Percentiles rank a stretch among this genome's conserved stretches.
Evolutionary conservation across 2,329 filamentous ascomycete species (phyloP).

Genomic region (Verruconis gallopava): DNA sequence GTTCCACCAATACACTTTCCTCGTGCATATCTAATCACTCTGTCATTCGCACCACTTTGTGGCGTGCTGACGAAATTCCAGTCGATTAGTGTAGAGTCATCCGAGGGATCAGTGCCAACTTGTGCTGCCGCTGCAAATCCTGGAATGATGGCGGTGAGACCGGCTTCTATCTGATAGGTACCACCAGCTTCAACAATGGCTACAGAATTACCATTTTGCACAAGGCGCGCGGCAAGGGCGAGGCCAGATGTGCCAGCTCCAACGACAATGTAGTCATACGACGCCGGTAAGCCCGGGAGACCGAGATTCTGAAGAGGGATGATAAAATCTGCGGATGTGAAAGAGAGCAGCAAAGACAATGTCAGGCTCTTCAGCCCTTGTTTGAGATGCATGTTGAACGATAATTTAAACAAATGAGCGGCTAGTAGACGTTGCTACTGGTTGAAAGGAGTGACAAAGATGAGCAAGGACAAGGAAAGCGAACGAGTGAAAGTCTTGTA

Average conservation of each 20-base stretch:
- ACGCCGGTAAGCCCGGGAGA: conserved; percentile 1
- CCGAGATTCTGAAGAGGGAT: background rate
- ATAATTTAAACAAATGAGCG: background rate
- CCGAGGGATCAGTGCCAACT: background rate
- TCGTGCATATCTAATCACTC: conserved; percentile 17
- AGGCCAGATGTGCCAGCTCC: conserved; percentile 10
- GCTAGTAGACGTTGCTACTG: background rate
- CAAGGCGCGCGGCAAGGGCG: conserved; percentile 6
- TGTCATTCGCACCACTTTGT: conserved; percentile 12
- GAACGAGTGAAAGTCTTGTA: too few relatives aligned
- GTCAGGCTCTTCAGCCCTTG: background rate
- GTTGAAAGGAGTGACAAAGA: background rate
- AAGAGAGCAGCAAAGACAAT: background rate
- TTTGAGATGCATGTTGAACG: background rate
- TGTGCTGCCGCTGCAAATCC: conserved; percentile 1
- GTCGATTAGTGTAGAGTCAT: conserved; percentile 13
- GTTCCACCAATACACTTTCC: conserved; percentile 18
- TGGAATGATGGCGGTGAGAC: conserved; percentile 1
- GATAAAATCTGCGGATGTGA: background rate
- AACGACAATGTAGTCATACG: conserved; percentile 11
- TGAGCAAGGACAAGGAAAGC: too few relatives aligned
- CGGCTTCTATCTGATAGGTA: background rate
- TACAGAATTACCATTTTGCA: conserved; percentile 12
- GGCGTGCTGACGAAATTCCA: conserved; percentile 19
- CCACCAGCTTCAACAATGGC: conserved; percentile 7